Conservation (phyloP, 1,284 basidiomycete genomes). For the Ceratobasidium sp. region DNA sequence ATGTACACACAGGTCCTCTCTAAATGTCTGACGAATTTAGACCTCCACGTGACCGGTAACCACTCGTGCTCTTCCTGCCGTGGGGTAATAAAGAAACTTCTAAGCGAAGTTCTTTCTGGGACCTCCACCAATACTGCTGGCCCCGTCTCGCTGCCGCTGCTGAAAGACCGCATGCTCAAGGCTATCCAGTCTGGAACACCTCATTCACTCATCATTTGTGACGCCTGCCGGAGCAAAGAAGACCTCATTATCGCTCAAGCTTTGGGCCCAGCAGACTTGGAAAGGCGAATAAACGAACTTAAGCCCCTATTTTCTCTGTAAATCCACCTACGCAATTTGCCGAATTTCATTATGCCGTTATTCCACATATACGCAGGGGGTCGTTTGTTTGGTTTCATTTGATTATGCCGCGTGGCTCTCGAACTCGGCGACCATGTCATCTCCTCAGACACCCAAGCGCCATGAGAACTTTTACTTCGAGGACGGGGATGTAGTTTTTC, state of each 20-base stretch:
- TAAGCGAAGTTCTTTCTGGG: not conserved
- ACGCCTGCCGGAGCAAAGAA: not conserved
- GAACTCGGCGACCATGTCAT: not conserved
- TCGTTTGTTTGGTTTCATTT: no score
- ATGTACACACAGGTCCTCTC: not conserved
- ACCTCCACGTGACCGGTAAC: not conserved
- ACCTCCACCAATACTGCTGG: no score
- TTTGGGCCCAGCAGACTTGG: not conserved
- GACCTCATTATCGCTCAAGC: not conserved
- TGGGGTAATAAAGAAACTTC: not conserved
- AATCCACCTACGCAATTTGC: no score
- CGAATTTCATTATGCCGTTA: no score
- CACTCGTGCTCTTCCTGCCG: not conserved
- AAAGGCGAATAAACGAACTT: slow-evolving; percentile 2
- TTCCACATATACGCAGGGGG: no score
- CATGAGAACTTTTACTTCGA: slow-evolving; percentile 33
- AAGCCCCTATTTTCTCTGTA: not conserved
- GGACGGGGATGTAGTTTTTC: slow-evolving; percentile 38
- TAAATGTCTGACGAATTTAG: not conserved
- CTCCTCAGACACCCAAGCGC: not conserved
- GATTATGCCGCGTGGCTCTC: no score
- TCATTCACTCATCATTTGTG: not conserved
- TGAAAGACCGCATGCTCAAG: not conserved
- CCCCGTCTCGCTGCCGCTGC: not conserved
- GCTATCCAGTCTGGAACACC: not conserved